Base-by-base conservation (phyloP, 2,329 filamentous ascomycete species). In the Beauveria sp. region DNA sequence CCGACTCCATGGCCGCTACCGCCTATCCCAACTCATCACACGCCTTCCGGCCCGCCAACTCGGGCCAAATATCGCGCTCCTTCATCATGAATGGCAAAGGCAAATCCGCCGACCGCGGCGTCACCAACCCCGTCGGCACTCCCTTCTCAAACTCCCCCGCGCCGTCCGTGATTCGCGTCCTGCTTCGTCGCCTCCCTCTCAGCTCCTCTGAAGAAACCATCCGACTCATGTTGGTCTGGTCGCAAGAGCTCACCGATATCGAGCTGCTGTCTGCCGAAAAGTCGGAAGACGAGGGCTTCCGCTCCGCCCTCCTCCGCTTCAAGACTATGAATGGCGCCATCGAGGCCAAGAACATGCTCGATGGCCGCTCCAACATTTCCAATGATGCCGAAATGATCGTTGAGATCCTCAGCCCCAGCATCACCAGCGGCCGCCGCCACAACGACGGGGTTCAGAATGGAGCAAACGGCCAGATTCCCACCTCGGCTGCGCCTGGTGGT, bases 161-260 rank as follows among this genome's bases (percentile, higher is more conserved):
- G 52, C 73, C 59, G 55, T 75, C 53, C 69, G 72, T 56, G 70
- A 75, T 66, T 68, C 77, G 64, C 24, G 74, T 84, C 41, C 69
- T 84, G 52, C 82, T 86, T 63, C 80, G 80, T 57, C 77, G 79
- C 64, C 75, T 87, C 14, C 83, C 84, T 2, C 64, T 75, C 55
- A 80, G 81, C 65, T 83, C 79, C 3, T 79, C 79, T 1, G 79
- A 84, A 55, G 79, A 84, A 55, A 77, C 77, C 26, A 67, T 87
- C 56, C 76, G 79, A 52, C 70, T 83, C 34, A 85, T 86, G 82
- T 75, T 84, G 40, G 75, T 84, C 47, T 85, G 82, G 72, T 83
- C 81, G 56, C 77, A 85, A 65, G 82, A 85, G 43, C 72, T 84
- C 14, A 69, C 77, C 43, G 75, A 77, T 50, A 75, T 82, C 20